Evolutionary conservation across 768 basidiomycete species (phyloP).

Genomic region (Suillus subluteus): DNA sequence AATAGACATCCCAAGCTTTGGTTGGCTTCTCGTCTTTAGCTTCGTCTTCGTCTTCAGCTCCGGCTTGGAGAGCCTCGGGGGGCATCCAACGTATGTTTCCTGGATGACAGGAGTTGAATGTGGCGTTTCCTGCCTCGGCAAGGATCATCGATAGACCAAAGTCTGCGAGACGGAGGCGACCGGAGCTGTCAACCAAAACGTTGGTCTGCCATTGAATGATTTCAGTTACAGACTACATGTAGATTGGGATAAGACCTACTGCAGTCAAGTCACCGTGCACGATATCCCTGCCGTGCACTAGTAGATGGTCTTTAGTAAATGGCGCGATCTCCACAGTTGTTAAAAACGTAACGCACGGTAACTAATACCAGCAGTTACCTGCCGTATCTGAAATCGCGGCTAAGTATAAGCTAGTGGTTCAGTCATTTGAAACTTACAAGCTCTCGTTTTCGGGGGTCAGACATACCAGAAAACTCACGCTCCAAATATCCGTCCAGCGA

Average conservation of each 20-base stretch:
- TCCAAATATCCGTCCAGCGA: slow-evolving; percentile 22
- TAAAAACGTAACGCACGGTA: slow-evolving; percentile 17
- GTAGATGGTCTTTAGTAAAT: background rate
- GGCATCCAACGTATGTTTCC: slow-evolving; percentile 20
- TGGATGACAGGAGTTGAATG: slow-evolving; percentile 15
- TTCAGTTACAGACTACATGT: slow-evolving; percentile 2
- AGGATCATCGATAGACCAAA: slow-evolving; percentile 39
- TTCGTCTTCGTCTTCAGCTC: background rate
- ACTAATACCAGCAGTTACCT: slow-evolving; percentile 21
- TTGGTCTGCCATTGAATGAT: slow-evolving; percentile 30
- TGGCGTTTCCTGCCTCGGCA: slow-evolving; percentile 35
- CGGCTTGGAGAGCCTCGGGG: slow-evolving; percentile 17
- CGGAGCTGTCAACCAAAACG: slow-evolving; percentile 37
- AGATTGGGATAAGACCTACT: slow-evolving; percentile 25
- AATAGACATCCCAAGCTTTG: slow-evolving; percentile 15
- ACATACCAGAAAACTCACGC: background rate
- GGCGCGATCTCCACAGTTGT: background rate
- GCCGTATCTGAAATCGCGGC: slow-evolving; percentile 7
- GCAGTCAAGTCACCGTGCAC: slow-evolving; percentile 52
- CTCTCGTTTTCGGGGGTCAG: background rate
- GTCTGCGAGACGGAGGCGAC: slow-evolving; percentile 38
- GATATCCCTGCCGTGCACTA: slow-evolving; percentile 28
- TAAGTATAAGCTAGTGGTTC: background rate
- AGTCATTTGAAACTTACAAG: background rate
- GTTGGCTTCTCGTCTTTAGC: slow-evolving; percentile 15